Evolutionary conservation across 2,329 filamentous ascomycete genomes (phyloP), one percentile per base, ranked within the genome.

Genomic region (Colletotrichum tabaci): DNA sequence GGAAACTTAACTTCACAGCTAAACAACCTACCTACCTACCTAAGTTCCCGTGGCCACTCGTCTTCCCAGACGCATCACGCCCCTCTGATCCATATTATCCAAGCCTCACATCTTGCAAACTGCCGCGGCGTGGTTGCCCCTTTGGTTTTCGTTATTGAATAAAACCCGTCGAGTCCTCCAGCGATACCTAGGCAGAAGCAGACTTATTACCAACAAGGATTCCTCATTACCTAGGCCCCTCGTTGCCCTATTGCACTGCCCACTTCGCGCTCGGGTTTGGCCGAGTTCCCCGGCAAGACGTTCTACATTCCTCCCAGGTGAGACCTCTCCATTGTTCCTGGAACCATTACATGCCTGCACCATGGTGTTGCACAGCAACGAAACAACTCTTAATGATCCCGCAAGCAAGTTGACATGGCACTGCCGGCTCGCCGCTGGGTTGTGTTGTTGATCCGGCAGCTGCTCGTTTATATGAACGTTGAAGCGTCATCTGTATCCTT

Each of bases 351-450:
- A 74, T 74, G 72, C 67, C 61, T 63, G 47, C 21, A 23, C 38
- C 38, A n/a, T 35, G 53, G 52, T 61, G 71, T 73, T 74, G 73
- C 73, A 62, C 71, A 53, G 71, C 67, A 72, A 72, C 73, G 40
- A 26, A 35, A 3, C 21, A 49, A 44, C 44, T 44, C 60, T 46
- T 49, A 18, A 56, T 46, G 16, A 44, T 61, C 61, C 61, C 47
- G 50, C 50, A 60, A 26, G n/a, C 1, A 21, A 42, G 16, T 42
- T 21, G 56, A n/a, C 10, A 46, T 50, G 38, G 23, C 21, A 30
- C 53, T 58, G 38, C 40, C 65, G 52, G 23, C 35, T 63, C 40
- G 23, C 56, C 21, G 26, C 9, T 15, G 68, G 30, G 15, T 67
- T 44, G 21, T 26, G 52, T 71, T 62, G 21, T 71, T 62, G 52